Base-by-base conservation (phyloP, 768 basidiomycete genomes). In the Phylloporus sp. region DNA sequence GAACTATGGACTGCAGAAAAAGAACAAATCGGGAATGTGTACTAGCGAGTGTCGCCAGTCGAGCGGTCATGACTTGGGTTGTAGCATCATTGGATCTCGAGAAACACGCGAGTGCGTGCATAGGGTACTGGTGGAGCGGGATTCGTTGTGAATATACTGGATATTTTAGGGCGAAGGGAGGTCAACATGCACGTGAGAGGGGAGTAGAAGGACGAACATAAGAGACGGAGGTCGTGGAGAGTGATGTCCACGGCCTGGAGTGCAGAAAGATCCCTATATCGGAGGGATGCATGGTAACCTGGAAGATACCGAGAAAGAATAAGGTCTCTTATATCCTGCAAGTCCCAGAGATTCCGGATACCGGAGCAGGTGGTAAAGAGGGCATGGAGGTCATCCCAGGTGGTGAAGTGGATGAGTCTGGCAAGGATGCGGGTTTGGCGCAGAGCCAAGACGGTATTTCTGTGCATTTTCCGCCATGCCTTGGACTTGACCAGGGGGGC, bases 1-100 rank as follows among this genome's bases (percentile, higher is more conserved):
- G 82, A 1, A 84, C 81, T 38, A 89, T 70, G 2, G 86, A 80
- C 57, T 91, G 89, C 4, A 91, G 70, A 16, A 88, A 72, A 16
- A 91, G 77, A 20, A 89, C 83, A 58, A 88, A 81, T 10, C 88
- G 81, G 13, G 88, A 86, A 61, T 91, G 87, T 3, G 84, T 79
- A 22, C 78, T 78, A 2, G 81, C 70, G 9, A 87, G 68, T 4
- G 74, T 66, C 28, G 73, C 68, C n/a, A 83, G 70, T 35, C 72
- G 72, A 13, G 65, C 48, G 5, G 72, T 70, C 44, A 61, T 57
- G 32, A 42, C 23, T 5, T 52, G 28, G 16, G 49, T 27, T 9
- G 56, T 18, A 41, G 58, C 56, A 55, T 74, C 68, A 53, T 73
- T 67, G 12, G 73, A 53, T 6, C 70, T 66, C 13, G 77, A 77